phyloP scores from a whole-genome alignment of 2,329 filamentous ascomycete genomes.

The Neopestalotiopsis sp. region DNA sequence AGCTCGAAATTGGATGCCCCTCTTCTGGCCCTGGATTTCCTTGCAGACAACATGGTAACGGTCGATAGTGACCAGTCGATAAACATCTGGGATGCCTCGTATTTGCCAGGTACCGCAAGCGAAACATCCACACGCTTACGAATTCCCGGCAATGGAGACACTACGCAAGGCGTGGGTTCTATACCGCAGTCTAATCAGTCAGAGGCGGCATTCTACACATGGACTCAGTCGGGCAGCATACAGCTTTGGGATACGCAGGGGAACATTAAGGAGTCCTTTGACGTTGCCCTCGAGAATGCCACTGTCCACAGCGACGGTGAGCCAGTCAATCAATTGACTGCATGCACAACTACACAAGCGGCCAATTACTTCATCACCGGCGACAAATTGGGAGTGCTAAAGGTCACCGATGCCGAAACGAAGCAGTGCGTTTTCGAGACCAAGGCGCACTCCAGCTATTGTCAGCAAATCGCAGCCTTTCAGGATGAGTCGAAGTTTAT shows the following conservation, averaged over 20 bases:
- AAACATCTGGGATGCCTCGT: constrained; percentile 63
- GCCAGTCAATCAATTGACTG: constrained; percentile 61
- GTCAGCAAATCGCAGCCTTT: constrained; percentile 79
- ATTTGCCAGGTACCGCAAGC: constrained; percentile 45
- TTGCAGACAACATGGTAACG: constrained; percentile 71
- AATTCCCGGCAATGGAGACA: constrained; percentile 66
- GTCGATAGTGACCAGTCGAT: constrained; percentile 80
- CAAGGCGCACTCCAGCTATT: constrained; percentile 86
- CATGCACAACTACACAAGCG: constrained; percentile 63
- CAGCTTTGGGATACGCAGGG: constrained; percentile 84
- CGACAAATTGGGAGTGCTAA: constrained; percentile 84
- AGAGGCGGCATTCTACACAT: constrained; percentile 82
- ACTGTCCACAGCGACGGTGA: constrained; percentile 56
- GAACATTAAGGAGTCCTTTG: constrained; percentile 65
- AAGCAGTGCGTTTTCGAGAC: constrained; percentile 70
- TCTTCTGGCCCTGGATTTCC: constrained; percentile 71
- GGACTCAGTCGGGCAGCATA: constrained; percentile 81
- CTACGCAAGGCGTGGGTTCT: constrained; percentile 75
- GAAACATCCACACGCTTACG: constrained; percentile 52
- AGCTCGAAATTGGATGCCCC: constrained; percentile 45
- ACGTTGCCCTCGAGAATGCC: constrained; percentile 71
- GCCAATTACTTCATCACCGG: constrained; percentile 77
- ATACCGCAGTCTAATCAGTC: constrained; percentile 64
- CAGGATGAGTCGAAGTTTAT: constrained; percentile 66
- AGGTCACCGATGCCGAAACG: constrained; percentile 67